Base-by-base conservation (phyloP, 108 stramenopile genomes). In the Aureococcus anophagefferens region DNA sequence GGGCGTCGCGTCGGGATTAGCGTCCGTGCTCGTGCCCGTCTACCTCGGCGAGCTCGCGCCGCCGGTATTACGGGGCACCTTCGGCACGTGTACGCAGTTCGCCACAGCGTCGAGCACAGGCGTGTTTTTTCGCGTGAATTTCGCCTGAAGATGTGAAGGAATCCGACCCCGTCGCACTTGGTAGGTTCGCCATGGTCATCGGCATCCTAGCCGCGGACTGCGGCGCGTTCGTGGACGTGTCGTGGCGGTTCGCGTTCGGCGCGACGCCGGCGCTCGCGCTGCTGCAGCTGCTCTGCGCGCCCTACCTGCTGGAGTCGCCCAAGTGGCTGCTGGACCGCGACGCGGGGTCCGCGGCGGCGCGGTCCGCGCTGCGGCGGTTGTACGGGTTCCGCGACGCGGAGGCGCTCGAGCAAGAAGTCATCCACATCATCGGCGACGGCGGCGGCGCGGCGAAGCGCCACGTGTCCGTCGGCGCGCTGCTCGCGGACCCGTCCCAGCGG, bases 11-110 rank as follows among this genome's bases (percentile, higher is more conserved):
- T 80, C 76, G 67, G 98, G 97, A 44, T 87, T 81, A 33, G 82
- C 86, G 29, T 87, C 90, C 0, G 95, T 95, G 13, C 72, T 97
- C 40, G 93, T 96, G 32, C 98, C 96, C 18, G 86, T 96, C 51
- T 99, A 99, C 82, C 76, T 99, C 37, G 94, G 94, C 25, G 95
- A 97, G 79, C 64, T 97, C 35, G 90, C 93, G 29, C 94, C 94
- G 35, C 94, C 92, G 0, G 92, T 88, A 18, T 74, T 97, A 33
- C 89, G 98, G 69, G 96, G 97, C 35, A 89, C 88, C 64, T 81
- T 99, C 69, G 98, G 98, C 16, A 96, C 96, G 11, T 74, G 93
- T 71, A 94, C 93, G n/a, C 95, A 97, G 78, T 96, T 99, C 77
- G n/a, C n/a, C n/a, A n/a, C n/a, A n/a, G n/a, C n/a, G n/a, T n/a